These are phyloP conservation scores for Penicillium bialowiezense DNA, from an alignment of 495 filamentous ascomycete species.

Conservation along the genomic window DNA sequence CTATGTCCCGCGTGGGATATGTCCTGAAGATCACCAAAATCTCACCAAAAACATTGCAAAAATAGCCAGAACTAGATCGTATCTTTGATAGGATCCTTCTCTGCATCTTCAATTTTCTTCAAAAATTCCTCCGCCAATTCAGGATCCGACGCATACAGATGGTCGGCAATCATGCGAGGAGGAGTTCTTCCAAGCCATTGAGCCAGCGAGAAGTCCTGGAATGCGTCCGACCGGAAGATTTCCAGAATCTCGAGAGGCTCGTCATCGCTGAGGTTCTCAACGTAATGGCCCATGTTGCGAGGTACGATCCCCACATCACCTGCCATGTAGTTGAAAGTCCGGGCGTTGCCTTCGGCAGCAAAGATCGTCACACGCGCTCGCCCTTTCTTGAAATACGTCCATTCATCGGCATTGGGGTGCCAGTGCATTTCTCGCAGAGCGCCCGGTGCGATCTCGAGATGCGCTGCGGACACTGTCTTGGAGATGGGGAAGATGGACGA, in stretches of 20 bases:
- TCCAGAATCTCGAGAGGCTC: slow-evolving; percentile 57
- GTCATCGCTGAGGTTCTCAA: slow-evolving; percentile 61
- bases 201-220: slow-evolving; percentile 62
- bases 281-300: slow-evolving; percentile 59
- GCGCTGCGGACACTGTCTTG: slow-evolving; percentile 61
- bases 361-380: slow-evolving; percentile 66
- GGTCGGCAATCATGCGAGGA: slow-evolving; percentile 56
- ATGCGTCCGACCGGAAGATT: slow-evolving; percentile 56
- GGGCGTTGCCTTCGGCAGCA: slow-evolving; percentile 51
- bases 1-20: too few species aligned
- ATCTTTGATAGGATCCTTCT: slow-evolving; percentile 28
- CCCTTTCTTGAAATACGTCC: slow-evolving; percentile 71
- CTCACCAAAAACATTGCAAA: too few species aligned
- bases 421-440: slow-evolving; percentile 70
- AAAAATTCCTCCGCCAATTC: slow-evolving; percentile 54
- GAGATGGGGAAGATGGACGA: slow-evolving; percentile 65
- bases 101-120: slow-evolving; percentile 51
- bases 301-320: slow-evolving; percentile 63
- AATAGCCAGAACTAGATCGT: too few species aligned
- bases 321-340: slow-evolving; percentile 59
- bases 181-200: slow-evolving; percentile 71
- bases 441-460: slow-evolving; percentile 54
- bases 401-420: slow-evolving; percentile 76
- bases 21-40: too few species aligned
- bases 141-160: slow-evolving; percentile 54